Base-by-base conservation (phyloP, 805 yeast species). In the Torulaspora delbrueckii region DNA sequence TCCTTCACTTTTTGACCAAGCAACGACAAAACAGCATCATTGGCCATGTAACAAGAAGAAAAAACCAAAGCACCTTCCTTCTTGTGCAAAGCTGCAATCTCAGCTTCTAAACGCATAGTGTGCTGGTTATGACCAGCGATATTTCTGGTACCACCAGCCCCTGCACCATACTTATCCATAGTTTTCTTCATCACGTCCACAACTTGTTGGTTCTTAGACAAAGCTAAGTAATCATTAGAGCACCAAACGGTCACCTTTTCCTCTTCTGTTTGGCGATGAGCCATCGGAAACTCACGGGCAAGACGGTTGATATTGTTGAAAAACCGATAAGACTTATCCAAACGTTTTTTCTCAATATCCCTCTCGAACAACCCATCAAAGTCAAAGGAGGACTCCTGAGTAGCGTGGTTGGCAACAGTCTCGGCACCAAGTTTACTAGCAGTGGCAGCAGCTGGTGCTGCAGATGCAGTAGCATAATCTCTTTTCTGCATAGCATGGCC, bases 81-180 rank as follows among this genome's bases (percentile, higher is more conserved):
- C 66, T 86, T 84, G 71, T 93, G 98, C 57, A 93, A 77, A 34
- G 88, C 81, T 16, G 99, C 98, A 40, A 88, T 63, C 59, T 87
- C 90, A 18, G 84, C 72, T 69, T 93, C 99, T 61, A 93, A 77
- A 55, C 75, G 76, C 61, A 93, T 80, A n/a, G 98, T 95, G 58
- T 85, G 91, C 48, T 72, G 68, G 68, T 93, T 93, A 68, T 93
- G 99, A 51, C 99, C 99, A 1, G 99, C 99, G 66, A 93, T 93
- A 71, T 93, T 93, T 63, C 99, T 79, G 40, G 99, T 93, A 57
- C 99, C 99, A 62, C 99, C 99, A 7, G 99, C 96, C 58, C 99
- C 99, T 4, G 96, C 85, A 59, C 99, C 99, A 65, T 93, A 93
- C 71, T 78, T 81, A 58, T 84, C 85, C 66, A 93, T 75, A 13